phyloP scores from a whole-genome alignment of 495 filamentous ascomycete genomes.

The Aspergillus homomorphus region DNA sequence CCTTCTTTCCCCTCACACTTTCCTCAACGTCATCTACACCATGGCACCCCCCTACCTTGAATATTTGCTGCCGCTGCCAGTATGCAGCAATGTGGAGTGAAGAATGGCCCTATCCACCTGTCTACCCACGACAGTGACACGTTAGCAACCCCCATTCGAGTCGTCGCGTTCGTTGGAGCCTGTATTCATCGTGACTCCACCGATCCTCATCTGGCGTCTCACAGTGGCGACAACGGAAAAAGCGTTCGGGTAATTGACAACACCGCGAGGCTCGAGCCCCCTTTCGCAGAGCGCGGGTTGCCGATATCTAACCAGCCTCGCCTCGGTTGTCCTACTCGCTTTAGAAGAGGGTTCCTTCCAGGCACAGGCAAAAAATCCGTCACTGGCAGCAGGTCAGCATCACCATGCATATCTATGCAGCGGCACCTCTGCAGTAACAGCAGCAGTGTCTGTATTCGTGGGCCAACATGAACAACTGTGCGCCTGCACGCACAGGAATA shows the following conservation, averaged over 20 bases:
- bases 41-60: neutral
- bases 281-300: neutral
- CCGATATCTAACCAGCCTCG: neutral
- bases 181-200: constrained; percentile 1
- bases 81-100: neutral
- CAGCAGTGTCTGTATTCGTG: neutral
- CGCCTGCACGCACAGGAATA: neutral
- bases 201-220: neutral
- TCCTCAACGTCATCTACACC: neutral
- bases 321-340: neutral
- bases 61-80: neutral
- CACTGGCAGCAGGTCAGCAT: no score
- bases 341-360: neutral
- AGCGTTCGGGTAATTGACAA: neutral
- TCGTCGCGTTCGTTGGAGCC: constrained; percentile 1
- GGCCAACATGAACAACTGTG: neutral
- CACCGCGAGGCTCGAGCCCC: neutral
- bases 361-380: neutral
- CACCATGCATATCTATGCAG: neutral
- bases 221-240: neutral
- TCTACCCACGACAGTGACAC: neutral
- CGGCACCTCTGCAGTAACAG: neutral
- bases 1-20: neutral
- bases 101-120: neutral
- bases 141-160: neutral